Percentiles rank a stretch among this genome's conserved stretches.
Evolutionary conservation across 2,329 filamentous ascomycete species (phyloP).

Genomic region (Aureobasidium sp.): DNA sequence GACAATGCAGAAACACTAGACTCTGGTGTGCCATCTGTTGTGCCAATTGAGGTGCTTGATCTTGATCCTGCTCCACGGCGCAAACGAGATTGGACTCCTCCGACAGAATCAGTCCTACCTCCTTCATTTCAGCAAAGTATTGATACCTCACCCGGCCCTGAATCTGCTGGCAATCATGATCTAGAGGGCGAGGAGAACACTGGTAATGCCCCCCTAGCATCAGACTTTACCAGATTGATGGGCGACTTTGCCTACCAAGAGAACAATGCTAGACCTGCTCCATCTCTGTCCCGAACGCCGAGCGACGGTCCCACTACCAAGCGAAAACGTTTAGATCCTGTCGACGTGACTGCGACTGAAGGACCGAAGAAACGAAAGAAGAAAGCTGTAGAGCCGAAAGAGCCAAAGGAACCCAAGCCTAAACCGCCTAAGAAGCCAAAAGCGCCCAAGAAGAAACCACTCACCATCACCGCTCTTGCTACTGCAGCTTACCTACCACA

Average conservation of each 20-base stretch:
- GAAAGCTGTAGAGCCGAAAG: slow-evolving; percentile 9
- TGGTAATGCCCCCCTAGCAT: neutral
- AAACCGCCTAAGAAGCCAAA: slow-evolving; percentile 43
- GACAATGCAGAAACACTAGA: neutral
- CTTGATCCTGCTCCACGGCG: slow-evolving; percentile 5
- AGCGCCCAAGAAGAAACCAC: slow-evolving; percentile 57
- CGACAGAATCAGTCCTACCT: neutral
- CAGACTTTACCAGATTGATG: slow-evolving; percentile 1
- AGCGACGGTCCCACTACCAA: slow-evolving; percentile 2
- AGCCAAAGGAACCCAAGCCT: slow-evolving; percentile 13
- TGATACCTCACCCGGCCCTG: neutral
- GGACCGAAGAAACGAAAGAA: neutral
- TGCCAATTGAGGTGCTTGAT: neutral
- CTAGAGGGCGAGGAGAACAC: neutral
- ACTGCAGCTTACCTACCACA: slow-evolving; percentile 56
- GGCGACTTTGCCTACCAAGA: slow-evolving; percentile 11
- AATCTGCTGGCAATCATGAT: neutral
- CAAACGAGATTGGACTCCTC: slow-evolving; percentile 7
- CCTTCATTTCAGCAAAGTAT: slow-evolving; percentile 9
- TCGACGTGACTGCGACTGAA: neutral
- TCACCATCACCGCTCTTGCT: slow-evolving; percentile 70
- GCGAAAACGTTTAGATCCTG: slow-evolving; percentile 3
- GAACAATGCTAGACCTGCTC: neutral
- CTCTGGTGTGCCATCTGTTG: neutral
- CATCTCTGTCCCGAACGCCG: neutral